These are phyloP conservation scores for Quercus cerris DNA, from an alignment of 306 rosid genomes.

Conservation along the genomic window DNA sequence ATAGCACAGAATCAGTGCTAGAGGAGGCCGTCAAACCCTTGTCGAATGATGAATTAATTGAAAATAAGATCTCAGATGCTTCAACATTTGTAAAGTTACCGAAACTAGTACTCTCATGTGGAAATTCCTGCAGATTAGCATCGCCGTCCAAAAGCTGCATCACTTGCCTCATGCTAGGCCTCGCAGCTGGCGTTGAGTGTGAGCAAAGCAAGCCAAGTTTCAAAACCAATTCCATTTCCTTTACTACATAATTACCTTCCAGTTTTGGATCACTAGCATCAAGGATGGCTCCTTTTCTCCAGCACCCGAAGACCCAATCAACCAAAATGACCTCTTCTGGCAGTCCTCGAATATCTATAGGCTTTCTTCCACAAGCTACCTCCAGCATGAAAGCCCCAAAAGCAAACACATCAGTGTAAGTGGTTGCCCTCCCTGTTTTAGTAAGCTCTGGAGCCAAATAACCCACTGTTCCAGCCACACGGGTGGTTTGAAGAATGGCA, in stretches of 20 bases:
- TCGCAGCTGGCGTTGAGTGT: conserved; percentile 32
- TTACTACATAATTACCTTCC: conserved; percentile 21
- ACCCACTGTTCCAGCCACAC: conserved; percentile 72
- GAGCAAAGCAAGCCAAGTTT: conserved; percentile 59
- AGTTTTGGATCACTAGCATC: conserved; percentile 49
- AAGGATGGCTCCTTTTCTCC: conserved; percentile 40
- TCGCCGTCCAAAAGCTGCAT: conserved; percentile 43
- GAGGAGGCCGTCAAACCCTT: too few species aligned
- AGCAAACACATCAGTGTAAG: conserved; percentile 50
- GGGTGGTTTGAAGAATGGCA: conserved; percentile 52
- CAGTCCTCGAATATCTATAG: conserved; percentile 33
- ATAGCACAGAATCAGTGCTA: too few species aligned
- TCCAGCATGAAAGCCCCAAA: conserved; percentile 63
- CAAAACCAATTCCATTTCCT: conserved; percentile 48
- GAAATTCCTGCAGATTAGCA: conserved; percentile 22
- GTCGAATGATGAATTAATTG: too few species aligned
- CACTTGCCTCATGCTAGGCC: conserved; percentile 56
- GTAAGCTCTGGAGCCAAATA: conserved; percentile 66
- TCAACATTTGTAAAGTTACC: not conserved
- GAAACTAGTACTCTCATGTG: not conserved
- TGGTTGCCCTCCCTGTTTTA: conserved; percentile 53
- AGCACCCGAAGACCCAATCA: conserved; percentile 48
- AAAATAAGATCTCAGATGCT: too few species aligned
- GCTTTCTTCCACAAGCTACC: conserved; percentile 66
- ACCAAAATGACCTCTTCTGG: conserved; percentile 39